Conservation (phyloP, 2,329 filamentous ascomycete species). For the Talaromyces pinophilus region DNA sequence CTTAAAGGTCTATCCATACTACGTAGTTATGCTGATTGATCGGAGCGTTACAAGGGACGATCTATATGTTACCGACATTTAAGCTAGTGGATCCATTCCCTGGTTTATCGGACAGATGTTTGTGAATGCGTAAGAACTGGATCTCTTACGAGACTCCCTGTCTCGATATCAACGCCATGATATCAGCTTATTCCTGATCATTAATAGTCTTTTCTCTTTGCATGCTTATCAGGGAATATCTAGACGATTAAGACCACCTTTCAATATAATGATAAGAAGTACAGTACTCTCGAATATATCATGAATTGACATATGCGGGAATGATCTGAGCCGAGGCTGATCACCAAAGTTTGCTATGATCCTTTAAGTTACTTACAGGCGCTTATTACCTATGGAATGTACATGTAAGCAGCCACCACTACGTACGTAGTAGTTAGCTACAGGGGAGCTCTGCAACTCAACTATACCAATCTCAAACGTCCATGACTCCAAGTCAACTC, state of each 20-base stretch:
- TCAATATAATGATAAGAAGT: neutral
- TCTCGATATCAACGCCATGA: neutral
- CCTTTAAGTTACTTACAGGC: neutral
- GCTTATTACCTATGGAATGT: neutral
- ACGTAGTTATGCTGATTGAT: neutral
- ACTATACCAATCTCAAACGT: neutral
- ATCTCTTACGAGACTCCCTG: neutral
- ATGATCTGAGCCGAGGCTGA: neutral
- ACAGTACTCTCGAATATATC: neutral
- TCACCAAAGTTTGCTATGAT: neutral
- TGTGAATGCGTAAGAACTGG: neutral
- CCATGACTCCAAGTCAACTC: neutral
- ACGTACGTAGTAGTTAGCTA: neutral
- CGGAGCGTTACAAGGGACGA: neutral
- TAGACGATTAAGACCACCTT: neutral
- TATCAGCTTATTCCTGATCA: neutral
- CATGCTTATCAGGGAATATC: neutral
- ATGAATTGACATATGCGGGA: neutral
- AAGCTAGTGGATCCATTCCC: neutral
- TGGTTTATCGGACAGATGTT: neutral
- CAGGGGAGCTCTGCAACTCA: neutral
- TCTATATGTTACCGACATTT: neutral
- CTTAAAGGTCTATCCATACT: neutral
- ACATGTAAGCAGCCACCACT: neutral
- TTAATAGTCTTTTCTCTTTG: neutral